Evolutionary conservation across 768 basidiomycete genomes (phyloP).

Genomic region (Rhodotorula paludigena): DNA sequence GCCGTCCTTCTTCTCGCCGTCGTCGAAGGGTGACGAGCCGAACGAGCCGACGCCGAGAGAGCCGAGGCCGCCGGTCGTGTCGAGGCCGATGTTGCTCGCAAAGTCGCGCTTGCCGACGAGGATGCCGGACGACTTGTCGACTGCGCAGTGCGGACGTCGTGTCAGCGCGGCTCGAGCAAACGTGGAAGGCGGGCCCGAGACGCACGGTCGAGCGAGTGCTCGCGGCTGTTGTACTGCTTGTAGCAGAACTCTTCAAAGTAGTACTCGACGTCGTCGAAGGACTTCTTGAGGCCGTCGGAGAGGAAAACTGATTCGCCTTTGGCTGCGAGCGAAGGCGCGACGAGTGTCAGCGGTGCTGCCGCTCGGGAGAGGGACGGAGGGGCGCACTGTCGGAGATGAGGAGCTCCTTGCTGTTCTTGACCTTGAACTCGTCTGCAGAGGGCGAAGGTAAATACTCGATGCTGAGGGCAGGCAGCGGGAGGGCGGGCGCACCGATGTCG

Average conservation of each 20-base stretch:
- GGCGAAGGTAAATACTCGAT: neutral
- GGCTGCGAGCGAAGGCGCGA: neutral
- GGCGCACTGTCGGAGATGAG: constrained; percentile 1
- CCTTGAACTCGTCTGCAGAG: neutral
- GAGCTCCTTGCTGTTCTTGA: neutral
- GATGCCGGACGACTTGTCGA: neutral
- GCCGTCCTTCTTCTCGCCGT: too few relatives aligned
- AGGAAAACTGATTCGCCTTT: constrained; percentile 5
- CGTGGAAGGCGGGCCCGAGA: neutral
- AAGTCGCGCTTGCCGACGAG: neutral
- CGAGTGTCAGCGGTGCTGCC: neutral
- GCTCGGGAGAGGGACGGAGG: neutral
- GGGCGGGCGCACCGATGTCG: neutral
- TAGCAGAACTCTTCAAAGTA: constrained; percentile 17
- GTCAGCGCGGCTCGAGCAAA: neutral
- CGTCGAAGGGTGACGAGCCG: neutral
- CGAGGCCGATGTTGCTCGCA: neutral
- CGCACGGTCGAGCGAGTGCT: constrained; percentile 2
- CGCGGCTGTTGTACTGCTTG: neutral
- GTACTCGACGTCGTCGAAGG: constrained; percentile 7
- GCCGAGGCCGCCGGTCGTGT: too few relatives aligned
- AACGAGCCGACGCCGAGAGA: too few relatives aligned
- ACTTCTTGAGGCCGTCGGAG: neutral
- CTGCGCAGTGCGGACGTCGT: neutral
- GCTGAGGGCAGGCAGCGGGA: neutral